Percentiles rank a stretch among this genome's conserved stretches.
These are phyloP conservation scores for Aspergillus thermomutatus DNA, from an alignment of 2,329 filamentous ascomycete species.

Conservation along the genomic window DNA sequence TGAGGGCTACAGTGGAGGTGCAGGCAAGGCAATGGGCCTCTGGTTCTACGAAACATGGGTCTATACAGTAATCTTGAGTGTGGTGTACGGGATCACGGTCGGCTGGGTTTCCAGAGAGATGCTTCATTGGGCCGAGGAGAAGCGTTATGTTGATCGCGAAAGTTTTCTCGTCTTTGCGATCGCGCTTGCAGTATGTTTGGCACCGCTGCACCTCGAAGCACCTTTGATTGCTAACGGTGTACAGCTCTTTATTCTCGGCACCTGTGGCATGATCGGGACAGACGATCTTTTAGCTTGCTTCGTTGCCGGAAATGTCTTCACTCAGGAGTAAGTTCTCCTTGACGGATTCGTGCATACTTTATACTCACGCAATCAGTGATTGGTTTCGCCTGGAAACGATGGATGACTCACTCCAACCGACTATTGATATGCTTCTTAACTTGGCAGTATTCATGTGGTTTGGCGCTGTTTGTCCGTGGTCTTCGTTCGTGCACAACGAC, in stretches of 20 bases:
- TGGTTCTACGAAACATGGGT: conserved; percentile 87
- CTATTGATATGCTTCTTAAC: conserved; percentile 92
- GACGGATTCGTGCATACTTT: background rate
- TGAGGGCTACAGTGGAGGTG: conserved; percentile 55
- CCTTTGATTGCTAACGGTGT: conserved; percentile 7
- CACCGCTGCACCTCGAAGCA: background rate
- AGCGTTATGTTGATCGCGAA: conserved; percentile 77
- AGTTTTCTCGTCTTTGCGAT: conserved; percentile 86
- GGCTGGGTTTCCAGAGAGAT: conserved; percentile 80
- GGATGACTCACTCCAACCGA: conserved; percentile 90
- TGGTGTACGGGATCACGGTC: conserved; percentile 71
- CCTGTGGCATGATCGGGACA: conserved; percentile 79
- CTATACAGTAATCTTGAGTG: conserved; percentile 75
- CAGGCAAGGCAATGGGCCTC: conserved; percentile 64
- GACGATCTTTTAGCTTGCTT: conserved; percentile 92
- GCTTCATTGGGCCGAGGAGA: conserved; percentile 79
- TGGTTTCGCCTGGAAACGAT: conserved; percentile 88
- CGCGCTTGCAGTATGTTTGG: conserved; percentile 62
- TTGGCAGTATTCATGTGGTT: conserved; percentile 88
- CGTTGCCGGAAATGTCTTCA: conserved; percentile 85
- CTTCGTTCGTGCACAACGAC: conserved; percentile 61
- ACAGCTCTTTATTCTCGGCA: conserved; percentile 77
- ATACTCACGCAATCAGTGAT: conserved; percentile 50
- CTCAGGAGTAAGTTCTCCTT: conserved; percentile 63
- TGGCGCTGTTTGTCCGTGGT: conserved; percentile 81